Base-by-base conservation (phyloP, 176 grass and related monocot species). In the Carex pumila region DNA sequence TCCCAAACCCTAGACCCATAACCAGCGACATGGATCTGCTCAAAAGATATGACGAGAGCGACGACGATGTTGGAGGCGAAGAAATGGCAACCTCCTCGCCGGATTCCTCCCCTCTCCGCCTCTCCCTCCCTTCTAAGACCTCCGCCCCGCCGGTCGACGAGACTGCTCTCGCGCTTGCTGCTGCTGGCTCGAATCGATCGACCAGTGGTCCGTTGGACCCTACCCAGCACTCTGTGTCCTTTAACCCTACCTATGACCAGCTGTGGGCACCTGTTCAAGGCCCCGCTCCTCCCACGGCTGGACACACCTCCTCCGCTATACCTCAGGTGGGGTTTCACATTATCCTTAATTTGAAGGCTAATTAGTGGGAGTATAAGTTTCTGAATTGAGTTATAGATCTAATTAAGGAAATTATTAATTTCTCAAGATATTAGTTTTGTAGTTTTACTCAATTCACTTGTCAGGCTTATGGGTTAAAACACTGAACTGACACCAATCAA, bases 241-340 rank as follows among this genome's bases (percentile, higher is more conserved):
- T 95, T 85, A 99, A 99, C 88, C 96, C 96, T 66, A 99, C 96
- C 53, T 92, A 91, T 41, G 93, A 95, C 60, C 96, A 99, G 88
- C 93, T 99, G 43, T 99, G 93, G 93, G 89, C 93, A 0, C 96
- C 96, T 57, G 89, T 99, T 59, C 81, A 90, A 18, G 93, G 96
- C 8, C 93, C 96, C 21, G 88, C 94, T 34, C 93, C 92, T 39
- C 96, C 96, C 21, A 92, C 91, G 54, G 86, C 89, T 25, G 89
- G 91, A 59, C 89, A 93, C 75, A 91, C 89, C 22, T 86, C 91
- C 87, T 85, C 89, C 61, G 82, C 86, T 29, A 83, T 83, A 52
- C 81, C 62, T 2, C 56, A 41, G 59, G 79, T 81, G 12, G 9
- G 3, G 17, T 43, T 80, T 55, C 3, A 2, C 19, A 52, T 4